phyloP scores from a whole-genome alignment of 2,329 filamentous ascomycete species.

The Botrytis sinoallii region DNA sequence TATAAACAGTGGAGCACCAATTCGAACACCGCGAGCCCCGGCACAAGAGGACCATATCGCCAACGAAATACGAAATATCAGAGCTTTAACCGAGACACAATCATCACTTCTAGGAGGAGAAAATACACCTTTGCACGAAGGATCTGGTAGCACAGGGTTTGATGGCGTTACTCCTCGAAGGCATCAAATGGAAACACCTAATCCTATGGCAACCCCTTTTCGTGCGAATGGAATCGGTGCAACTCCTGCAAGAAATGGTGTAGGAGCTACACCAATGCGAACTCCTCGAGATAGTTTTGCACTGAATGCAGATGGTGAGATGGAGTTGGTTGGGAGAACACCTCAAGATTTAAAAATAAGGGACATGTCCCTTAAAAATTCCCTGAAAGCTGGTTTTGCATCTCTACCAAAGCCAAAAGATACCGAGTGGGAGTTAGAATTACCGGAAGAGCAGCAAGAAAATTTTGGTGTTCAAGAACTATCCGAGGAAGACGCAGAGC shows the following conservation, averaged over 20 bases:
- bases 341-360: slow-evolving; percentile 71
- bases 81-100: slow-evolving; percentile 87
- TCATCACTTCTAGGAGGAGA: slow-evolving; percentile 92
- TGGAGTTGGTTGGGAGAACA: slow-evolving; percentile 69
- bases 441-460: slow-evolving; percentile 79
- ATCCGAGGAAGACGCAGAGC: slow-evolving; percentile 60
- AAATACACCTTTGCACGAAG: slow-evolving; percentile 84
- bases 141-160: slow-evolving; percentile 79
- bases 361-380: slow-evolving; percentile 65
- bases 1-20: slow-evolving; percentile 78
- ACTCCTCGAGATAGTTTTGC: slow-evolving; percentile 86
- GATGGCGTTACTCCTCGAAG: slow-evolving; percentile 78
- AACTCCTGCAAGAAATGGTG: slow-evolving; percentile 57
- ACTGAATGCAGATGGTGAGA: slow-evolving; percentile 68
- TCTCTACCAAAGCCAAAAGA: slow-evolving; percentile 90
- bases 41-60: slow-evolving; percentile 93
- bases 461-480: slow-evolving; percentile 47
- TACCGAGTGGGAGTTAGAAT: slow-evolving; percentile 87
- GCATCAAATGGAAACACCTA: slow-evolving; percentile 84
- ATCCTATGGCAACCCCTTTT: slow-evolving; percentile 89
- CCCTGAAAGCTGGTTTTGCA: slow-evolving; percentile 70
- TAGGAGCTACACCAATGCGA: slow-evolving; percentile 78
- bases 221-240: slow-evolving; percentile 63
- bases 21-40: slow-evolving; percentile 86
- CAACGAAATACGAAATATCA: slow-evolving; percentile 93